Base-by-base conservation (phyloP, 1,139 yeast species). In the Lodderomyces theae region DNA sequence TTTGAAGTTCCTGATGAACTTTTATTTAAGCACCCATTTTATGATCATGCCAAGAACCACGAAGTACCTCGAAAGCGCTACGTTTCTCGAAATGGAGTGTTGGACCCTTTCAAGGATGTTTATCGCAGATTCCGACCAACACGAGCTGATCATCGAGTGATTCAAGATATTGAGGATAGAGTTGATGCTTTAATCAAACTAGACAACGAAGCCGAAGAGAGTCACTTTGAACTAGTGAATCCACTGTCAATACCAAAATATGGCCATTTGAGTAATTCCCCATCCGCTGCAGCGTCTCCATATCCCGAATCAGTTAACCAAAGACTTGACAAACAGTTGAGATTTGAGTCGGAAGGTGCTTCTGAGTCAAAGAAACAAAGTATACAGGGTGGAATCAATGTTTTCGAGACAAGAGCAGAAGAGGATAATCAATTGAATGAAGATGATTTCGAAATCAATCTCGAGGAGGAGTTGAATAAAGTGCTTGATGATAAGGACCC, bases 191-290 rank as follows among this genome's bases (percentile, higher is more conserved):
- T 92, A 42, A 70, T 92, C 30, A 72, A 79, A 48, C 64, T 80
- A 34, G 98, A 92, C 57, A 86, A 79, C 25, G 90, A 84, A 45
- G 95, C 97, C 0, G 92, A 86, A 56, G 89, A 84, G 42, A 77
- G 86, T 15, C 79, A 77, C 35, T 87, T 82, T 56, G 97, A 92
- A 54, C 69, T 89, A 38, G 70, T 89, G 13, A 90, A 86, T 53
- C 57, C 51, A 44, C 57, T 54, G 34, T 44, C 49, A 30, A 49
- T 51, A 34, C 26, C 44, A 37, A 47, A 57, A 21, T 50, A 42
- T 40, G 54, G 55, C 8, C 47, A 50, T 4, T 41, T 51, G 23
- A 53, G 63, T 39, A 54, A 50, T 1, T 56, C 59, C 2, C 58
- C 65, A 3, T 56, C 66, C 2, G 52, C 57, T 2, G 58, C 50